Evolutionary conservation across 768 basidiomycete genomes (phyloP), one percentile per base, ranked within the genome.

Genomic region (Leccinellum albellum): DNA sequence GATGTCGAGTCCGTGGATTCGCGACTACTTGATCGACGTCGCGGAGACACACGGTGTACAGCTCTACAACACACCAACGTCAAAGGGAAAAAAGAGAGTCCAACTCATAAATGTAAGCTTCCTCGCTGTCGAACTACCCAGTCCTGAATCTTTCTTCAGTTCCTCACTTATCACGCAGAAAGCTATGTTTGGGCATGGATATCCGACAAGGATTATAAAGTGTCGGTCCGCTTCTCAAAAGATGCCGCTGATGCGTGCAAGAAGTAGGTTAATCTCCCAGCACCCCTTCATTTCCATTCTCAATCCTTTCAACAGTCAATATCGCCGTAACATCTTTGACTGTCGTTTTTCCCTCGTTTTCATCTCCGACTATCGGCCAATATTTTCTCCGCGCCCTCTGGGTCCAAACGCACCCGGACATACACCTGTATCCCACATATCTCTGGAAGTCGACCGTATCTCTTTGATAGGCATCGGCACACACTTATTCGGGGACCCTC

Each of bases 111-210:
- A 87, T 71, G 88, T 82, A 49, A 47, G 72, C 60, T 20, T 46
- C 9, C 37, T 23, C 17, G 24, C 14, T 14, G 9, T 12, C 21
- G 12, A 26, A 2, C 23, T 12, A 31, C 14, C 44, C 29, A n/a
- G 49, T 15, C 32, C 45, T 54, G 57, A 59, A 44, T n/a, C 8
- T n/a, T 40, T 6, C 15, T 26, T 14, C 54, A 89, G 87, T 82
- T 87, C 60, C 68, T 88, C 24, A 84, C 83, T 7, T 82, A 74
- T 60, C 76, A 76, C 20, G 62, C 65, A 6, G 65, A 76, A 33
- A 74, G 78, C 45, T 73, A 76, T n/a, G 65, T 88, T 17, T 91
- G 88, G 88, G 87, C 81, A 1, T 71, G 73, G 46, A 67, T 84
- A 14, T 88, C 87, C 2, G 88, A 91, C 68, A 84, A 80, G 64